These are phyloP conservation scores for Bolboschoenoplectus hybrid DNA, from an alignment of 202 grass and related monocot species.

Conservation along the genomic window DNA sequence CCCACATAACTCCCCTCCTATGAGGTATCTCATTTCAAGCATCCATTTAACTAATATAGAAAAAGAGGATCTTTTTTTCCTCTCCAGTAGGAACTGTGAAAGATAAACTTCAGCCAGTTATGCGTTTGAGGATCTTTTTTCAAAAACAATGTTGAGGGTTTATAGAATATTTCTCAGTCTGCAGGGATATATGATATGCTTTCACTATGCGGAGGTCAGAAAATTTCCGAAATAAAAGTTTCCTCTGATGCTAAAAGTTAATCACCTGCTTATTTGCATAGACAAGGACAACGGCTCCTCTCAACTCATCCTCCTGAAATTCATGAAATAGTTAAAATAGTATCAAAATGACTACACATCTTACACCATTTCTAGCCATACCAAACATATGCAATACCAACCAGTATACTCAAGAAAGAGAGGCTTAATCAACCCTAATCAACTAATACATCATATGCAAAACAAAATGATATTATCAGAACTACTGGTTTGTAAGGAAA, in stretches of 20 bases:
- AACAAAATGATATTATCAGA: neutral
- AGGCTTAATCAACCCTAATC: conserved; percentile 4
- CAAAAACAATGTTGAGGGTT: conserved; percentile 1
- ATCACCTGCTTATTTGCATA: conserved; percentile 99
- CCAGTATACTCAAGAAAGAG: neutral
- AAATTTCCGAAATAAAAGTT: conserved; percentile 29
- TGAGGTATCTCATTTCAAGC: neutral
- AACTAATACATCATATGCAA: neutral
- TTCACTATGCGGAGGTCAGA: neutral
- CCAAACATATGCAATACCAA: neutral
- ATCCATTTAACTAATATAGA: neutral
- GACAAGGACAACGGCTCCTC: conserved; percentile 87
- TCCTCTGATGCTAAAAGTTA: conserved; percentile 11
- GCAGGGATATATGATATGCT: no score
- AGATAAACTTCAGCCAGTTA: neutral
- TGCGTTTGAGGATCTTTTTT: neutral
- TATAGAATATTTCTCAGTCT: neutral
- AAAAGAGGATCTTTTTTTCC: neutral
- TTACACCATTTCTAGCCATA: conserved; percentile 2
- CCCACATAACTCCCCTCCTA: neutral
- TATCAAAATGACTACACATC: neutral
- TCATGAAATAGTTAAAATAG: conserved; percentile 16
- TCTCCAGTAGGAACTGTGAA: neutral
- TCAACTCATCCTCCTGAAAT: conserved; percentile 94
- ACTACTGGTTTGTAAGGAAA: neutral